Base-by-base conservation (phyloP, 2,329 filamentous ascomycete species). In the Erysiphe pisi region DNA sequence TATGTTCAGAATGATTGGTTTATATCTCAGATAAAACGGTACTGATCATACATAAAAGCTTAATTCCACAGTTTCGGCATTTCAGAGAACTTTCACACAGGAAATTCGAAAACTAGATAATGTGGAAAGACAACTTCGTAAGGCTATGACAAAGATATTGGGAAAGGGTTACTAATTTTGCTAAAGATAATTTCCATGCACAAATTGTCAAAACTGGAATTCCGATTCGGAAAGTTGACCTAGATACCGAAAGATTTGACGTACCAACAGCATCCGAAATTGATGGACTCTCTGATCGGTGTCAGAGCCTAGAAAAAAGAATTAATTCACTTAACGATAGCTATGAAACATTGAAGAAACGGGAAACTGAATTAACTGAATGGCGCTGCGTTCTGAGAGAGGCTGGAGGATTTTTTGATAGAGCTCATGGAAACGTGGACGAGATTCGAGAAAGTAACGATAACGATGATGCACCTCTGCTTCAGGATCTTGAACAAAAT, bases 351-450 rank as follows among this genome's bases (percentile, higher is more conserved):
- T 85, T 99, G 83, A 98, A 98, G 88, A 97, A 95, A 86, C 90
- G 94, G 77, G 95, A 98, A 85, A 93, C 97, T 78, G 95, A 99
- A 83, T 86, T 99, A 81, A 97, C 92, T 16, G 95, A 99, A 85
- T 98, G 95, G 95, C 91, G 96, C 82, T 98, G 94, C 93, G 96
- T 99, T 76, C 85, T 99, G 78, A 90, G 93, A 79, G 95, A 99
- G 87, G 94, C 96, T 70, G 95, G 95, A 61, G 93, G 94, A 80
- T 99, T 99, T 85, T 99, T 99, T 80, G 95, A 99, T 82, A 88
- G 94, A 80, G 95, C 95, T 76, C 93, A 97, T 82, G 95, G 94
- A 79, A 96, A 96, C 82, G 96, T 96, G 9, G 95, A 99, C 79
- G 94, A 98, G 83, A 98, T 99, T 80, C 89, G 95, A 77, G 91